phyloP scores from a whole-genome alignment of 768 basidiomycete genomes.

The Tylopilus vinaceipallidus region DNA sequence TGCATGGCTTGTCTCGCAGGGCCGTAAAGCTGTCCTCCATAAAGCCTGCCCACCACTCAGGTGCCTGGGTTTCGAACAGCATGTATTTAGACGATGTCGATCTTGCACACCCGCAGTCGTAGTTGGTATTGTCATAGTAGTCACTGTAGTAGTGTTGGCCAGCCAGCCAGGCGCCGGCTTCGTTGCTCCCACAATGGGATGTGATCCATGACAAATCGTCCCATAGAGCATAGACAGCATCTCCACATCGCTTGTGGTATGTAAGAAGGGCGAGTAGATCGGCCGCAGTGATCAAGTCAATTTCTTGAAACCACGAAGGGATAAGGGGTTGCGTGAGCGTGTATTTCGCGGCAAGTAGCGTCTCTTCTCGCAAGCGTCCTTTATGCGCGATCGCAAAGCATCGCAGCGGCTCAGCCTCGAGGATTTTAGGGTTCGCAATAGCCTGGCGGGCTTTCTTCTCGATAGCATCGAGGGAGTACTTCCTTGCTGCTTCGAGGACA shows the following conservation, averaged over 20 bases:
- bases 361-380: not conserved
- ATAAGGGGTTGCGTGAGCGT: too few species aligned
- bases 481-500: not conserved
- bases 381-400: not conserved
- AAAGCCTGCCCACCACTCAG: too few species aligned
- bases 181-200: not conserved
- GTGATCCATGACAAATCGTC: not conserved
- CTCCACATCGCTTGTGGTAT: not conserved
- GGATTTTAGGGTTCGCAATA: not conserved
- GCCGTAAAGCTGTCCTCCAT: too few species aligned
- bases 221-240: not conserved
- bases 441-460: not conserved
- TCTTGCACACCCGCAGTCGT: too few species aligned
- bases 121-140: too few species aligned
- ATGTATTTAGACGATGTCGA: too few species aligned
- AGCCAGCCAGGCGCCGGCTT: too few species aligned
- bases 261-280: not conserved
- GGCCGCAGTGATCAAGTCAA: not conserved
- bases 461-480: not conserved
- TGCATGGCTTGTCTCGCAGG: too few species aligned
- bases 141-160: too few species aligned
- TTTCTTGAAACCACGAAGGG: too few species aligned
- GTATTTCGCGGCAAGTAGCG: not conserved
- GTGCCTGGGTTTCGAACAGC: too few species aligned
- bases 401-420: not conserved